Base-by-base conservation (phyloP, 208 protist genomes). In the Trypanosoma cruzi region DNA sequence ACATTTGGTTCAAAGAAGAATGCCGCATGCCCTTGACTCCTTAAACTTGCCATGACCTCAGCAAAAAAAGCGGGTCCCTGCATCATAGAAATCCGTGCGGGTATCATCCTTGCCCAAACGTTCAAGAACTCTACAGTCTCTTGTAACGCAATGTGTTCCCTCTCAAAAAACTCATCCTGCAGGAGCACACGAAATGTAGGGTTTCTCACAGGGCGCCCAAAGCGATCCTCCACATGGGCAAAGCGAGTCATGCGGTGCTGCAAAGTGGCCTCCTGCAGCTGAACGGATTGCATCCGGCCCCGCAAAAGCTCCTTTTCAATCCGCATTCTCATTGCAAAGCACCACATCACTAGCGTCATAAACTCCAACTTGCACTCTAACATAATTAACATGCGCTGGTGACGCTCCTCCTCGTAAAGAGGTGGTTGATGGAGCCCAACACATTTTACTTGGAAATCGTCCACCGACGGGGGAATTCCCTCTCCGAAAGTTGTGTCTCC, bases 71-170 rank as follows among this genome's bases (percentile, higher is more conserved):
- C n/a, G 40, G n/a, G 40, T 24, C 11, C 22, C 31, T 37, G 7
- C 31, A 24, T 5, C 32, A 57, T 26, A 46, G 2, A 48, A 0
- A 28, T 0, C 16, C 49, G 62, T 22, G 26, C 48, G 6, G 44
- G 26, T 10, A 56, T 55, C 4, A 55, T 14, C 7, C 49, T 28
- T 22, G 55, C 20, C 44, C 44, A 64, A 61, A 56, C 18, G 20
- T 0, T n/a, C 10, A 64, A 16, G 2, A 37, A 16, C 55, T 36
- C 65, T 11, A 55, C 54, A 24, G 56, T 64, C 34, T 71, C 56
- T 18, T 71, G 40, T 40, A 71, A 28, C 6, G 24, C 28, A n/a
- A 71, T n/a, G 18, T 34, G 53, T 42, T 71, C 65, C n/a, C 65
- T 0, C 14, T 49, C 56, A 52, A 63, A 71, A 4, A 56, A 48